Evolutionary conservation across 768 basidiomycete genomes (phyloP).

Genomic region (Panaeolus cyanescens): DNA sequence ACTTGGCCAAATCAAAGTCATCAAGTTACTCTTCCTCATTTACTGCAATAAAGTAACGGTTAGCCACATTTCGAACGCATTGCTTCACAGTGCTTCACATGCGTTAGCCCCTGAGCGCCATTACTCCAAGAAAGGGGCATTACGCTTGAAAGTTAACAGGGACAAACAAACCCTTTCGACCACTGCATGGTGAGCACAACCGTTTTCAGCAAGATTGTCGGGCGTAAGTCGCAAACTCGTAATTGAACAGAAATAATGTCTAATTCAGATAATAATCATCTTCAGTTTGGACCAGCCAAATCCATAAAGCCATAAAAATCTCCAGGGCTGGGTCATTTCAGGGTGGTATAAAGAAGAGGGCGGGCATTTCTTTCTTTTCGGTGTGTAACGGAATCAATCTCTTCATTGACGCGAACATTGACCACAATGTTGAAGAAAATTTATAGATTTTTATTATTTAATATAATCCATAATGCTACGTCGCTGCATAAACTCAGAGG

Average conservation of each 20-base stretch:
- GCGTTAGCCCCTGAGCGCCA: too few relatives aligned
- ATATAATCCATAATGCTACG: slow-evolving; percentile 3
- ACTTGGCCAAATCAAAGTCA: too few relatives aligned
- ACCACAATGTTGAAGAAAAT: neutral
- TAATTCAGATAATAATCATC: neutral
- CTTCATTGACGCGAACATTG: neutral
- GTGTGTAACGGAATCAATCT: neutral
- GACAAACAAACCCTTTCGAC: too few relatives aligned
- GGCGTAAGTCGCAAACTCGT: neutral
- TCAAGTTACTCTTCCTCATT: too few relatives aligned
- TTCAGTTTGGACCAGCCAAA: neutral
- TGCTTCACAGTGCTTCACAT: too few relatives aligned
- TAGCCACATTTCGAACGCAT: too few relatives aligned
- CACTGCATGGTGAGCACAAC: too few relatives aligned
- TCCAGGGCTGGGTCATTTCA: too few relatives aligned
- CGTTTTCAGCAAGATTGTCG: neutral
- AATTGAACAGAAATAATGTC: neutral
- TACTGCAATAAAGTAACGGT: too few relatives aligned
- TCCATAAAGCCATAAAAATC: neutral
- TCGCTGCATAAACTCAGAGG: neutral
- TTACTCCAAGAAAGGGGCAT: too few relatives aligned
- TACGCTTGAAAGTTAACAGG: too few relatives aligned
- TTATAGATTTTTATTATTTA: neutral
- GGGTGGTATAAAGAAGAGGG: too few relatives aligned
- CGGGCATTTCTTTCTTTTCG: neutral